Base-by-base conservation (phyloP, 1,284 basidiomycete species). In the Tilletia caries region DNA sequence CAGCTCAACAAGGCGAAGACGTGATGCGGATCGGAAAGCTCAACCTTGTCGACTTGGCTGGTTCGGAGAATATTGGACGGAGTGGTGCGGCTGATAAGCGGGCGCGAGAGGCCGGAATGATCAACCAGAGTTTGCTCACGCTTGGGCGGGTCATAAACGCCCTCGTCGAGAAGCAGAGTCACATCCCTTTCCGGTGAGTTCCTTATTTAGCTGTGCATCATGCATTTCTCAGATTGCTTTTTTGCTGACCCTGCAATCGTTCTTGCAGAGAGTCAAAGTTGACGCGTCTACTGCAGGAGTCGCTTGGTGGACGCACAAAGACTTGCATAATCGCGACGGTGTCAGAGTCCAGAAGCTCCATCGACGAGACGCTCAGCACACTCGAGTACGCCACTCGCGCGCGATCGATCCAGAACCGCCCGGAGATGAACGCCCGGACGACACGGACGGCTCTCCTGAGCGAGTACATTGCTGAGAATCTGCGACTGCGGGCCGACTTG, bases 291-390 rank as follows among this genome's bases (percentile, higher is more conserved):
- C 87, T 99, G 5, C 95, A 98, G 90, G 96, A 99, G 84, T 99
- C 96, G 20, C 88, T 99, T 4, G 96, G 96, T n/a, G 96, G 96
- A 0, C 88, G 90, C 29, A 98, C 96, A 8, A 98, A 98, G 86
- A 99, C 96, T 0, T 97, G 93, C 81, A 95, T 99, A 82, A 92
- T 99, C 73, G 96, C 96, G 0, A 98, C 95, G 0, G 79, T 83
- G 34, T 79, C 79, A 12, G 72, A 77, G 50, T 78, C 80, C n/a
- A 72, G 73, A 15, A 64, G 68, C 32, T 98, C 96, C 82, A 88
- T 96, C 85, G 96, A 99, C 84, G 96, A 98, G 84, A 98, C 96
- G 0, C 88, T 97, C 25, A 97, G 95, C 0, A 99, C 96, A 0
- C 90, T 99, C 58, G 95, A 98, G 84, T 99, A 99, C 79, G 96